Conservation (phyloP, 495 filamentous ascomycete species). For the Penicillium antarcticum region DNA sequence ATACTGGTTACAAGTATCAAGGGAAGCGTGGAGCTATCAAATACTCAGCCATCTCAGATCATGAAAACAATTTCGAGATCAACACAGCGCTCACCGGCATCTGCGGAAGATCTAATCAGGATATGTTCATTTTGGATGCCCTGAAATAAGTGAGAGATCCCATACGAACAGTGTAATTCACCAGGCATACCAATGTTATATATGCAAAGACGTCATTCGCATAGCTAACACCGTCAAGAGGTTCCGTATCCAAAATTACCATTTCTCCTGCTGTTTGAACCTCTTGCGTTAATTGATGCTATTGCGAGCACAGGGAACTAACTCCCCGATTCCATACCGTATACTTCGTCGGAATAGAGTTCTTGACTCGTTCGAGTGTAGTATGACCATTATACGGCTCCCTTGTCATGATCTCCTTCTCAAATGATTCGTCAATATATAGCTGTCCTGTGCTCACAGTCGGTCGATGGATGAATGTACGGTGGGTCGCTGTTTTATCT, state of each 20-base stretch:
- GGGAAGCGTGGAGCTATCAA: too few species aligned
- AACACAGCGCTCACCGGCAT: too few species aligned
- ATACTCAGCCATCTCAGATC: too few species aligned
- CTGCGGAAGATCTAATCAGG: too few species aligned
- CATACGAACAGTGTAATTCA: too few species aligned
- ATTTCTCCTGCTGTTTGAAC: neutral
- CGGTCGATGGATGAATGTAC: slow-evolving; percentile 14
- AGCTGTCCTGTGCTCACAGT: slow-evolving; percentile 46
- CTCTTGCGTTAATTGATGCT: neutral
- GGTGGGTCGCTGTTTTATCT: slow-evolving; percentile 7
- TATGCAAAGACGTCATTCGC: neutral
- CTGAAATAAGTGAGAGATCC: too few species aligned
- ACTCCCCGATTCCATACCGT: neutral
- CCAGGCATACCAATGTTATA: neutral
- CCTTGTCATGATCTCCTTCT: slow-evolving; percentile 37
- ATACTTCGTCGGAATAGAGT: neutral
- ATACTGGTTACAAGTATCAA: too few species aligned
- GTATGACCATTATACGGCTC: slow-evolving; percentile 53
- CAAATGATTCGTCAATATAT: slow-evolving; percentile 51
- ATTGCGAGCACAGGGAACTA: neutral
- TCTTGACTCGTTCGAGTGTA: slow-evolving; percentile 8
- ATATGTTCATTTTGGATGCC: too few species aligned
- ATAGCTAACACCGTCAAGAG: neutral
- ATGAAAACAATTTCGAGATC: too few species aligned
- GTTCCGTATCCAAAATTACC: neutral